Conservation (phyloP, 2,329 filamentous ascomycete genomes). For the Neofusicoccum ribis region DNA sequence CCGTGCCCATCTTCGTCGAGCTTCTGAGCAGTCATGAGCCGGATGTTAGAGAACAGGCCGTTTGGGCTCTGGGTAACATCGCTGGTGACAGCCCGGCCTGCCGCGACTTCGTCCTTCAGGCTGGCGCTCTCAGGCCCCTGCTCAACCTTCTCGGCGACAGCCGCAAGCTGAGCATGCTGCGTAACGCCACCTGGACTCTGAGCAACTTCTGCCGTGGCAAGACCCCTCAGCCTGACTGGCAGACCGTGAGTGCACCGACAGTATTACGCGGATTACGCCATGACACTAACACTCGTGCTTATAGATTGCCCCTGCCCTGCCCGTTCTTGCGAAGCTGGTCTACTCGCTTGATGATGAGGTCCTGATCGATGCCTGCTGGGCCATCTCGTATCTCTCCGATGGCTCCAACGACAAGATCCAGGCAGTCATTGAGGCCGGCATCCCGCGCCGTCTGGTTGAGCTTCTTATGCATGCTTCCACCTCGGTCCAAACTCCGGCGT, state of each 20-base stretch:
- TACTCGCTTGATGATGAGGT: conserved; percentile 99
- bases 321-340: conserved; percentile 93
- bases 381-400: conserved; percentile 97
- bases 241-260: conserved; percentile 66
- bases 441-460: conserved; percentile 93
- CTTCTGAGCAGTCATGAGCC: conserved; percentile 93
- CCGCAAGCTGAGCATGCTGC: conserved; percentile 97
- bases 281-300: conserved; percentile 9
- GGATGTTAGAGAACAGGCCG: conserved; percentile 95
- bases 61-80: conserved; percentile 98
- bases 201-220: conserved; percentile 99
- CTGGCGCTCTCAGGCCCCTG: conserved; percentile 86
- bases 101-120: conserved; percentile 92
- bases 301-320: conserved; percentile 90
- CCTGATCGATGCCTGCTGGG: conserved; percentile 98
- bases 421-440: conserved; percentile 96
- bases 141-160: conserved; percentile 90
- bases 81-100: conserved; percentile 97
- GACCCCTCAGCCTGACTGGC: conserved; percentile 97
- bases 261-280: background rate
- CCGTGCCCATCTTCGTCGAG: conserved; percentile 98
- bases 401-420: conserved; percentile 99
- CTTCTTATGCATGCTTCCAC: conserved; percentile 97
- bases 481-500: conserved; percentile 94
- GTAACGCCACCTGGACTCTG: conserved; percentile 97